Evolutionary conservation across 768 basidiomycete species (phyloP).

Genomic region (Phaeotremella fagi): DNA sequence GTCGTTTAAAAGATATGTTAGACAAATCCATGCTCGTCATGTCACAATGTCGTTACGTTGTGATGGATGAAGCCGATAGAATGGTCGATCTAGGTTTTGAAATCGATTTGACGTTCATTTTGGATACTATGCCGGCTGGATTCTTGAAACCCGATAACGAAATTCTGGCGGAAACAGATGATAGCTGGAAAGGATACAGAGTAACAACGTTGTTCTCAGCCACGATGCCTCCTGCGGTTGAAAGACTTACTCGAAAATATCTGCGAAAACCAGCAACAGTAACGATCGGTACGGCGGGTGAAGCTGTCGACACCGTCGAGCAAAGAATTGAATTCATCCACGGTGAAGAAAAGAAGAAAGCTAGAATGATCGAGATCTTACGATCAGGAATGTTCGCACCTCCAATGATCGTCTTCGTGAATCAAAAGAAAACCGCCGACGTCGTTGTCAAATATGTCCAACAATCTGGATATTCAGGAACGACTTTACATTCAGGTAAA

Average conservation of each 20-base stretch:
- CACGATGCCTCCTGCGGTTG: slow-evolving; percentile 53
- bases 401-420: slow-evolving; percentile 98
- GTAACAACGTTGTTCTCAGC: slow-evolving; percentile 93
- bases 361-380: slow-evolving; percentile 82
- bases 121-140: slow-evolving; percentile 83
- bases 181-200: slow-evolving; percentile 49
- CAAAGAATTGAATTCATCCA: slow-evolving; percentile 88
- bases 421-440: slow-evolving; percentile 98
- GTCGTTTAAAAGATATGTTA: slow-evolving; percentile 95
- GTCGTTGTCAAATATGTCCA: slow-evolving; percentile 93
- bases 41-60: slow-evolving; percentile 94
- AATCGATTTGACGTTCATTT: slow-evolving; percentile 83
- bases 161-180: slow-evolving; percentile 61
- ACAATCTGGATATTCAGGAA: slow-evolving; percentile 77
- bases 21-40: slow-evolving; percentile 93
- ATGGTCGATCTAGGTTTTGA: slow-evolving; percentile 99
- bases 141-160: slow-evolving; percentile 83
- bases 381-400: slow-evolving; percentile 76
- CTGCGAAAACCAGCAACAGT: slow-evolving; percentile 87
- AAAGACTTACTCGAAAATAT: slow-evolving; percentile 79
- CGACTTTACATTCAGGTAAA: slow-evolving; percentile 94
- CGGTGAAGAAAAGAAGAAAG: slow-evolving; percentile 95
- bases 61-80: slow-evolving; percentile 99
- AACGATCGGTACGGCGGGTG: slow-evolving; percentile 95
- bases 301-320: slow-evolving; percentile 96